These are phyloP conservation scores for Mentha longifolia DNA, from an alignment of 257 asterid genomes.

Conservation along the genomic window DNA sequence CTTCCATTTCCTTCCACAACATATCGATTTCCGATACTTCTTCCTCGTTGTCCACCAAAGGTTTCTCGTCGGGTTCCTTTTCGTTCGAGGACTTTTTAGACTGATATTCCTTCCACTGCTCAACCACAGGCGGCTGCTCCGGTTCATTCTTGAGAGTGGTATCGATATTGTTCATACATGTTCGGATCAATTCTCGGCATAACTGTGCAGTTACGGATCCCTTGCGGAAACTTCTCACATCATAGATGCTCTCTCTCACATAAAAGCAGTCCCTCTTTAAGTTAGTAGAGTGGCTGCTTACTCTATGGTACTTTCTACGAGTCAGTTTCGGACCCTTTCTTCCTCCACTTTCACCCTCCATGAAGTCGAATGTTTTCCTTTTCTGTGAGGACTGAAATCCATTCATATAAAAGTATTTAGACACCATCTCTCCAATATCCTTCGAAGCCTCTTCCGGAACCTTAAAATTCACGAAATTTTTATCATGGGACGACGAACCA, in stretches of 20 bases:
- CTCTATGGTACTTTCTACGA: slow-evolving; percentile 45
- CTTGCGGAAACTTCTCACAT: slow-evolving; percentile 72
- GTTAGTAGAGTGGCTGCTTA: slow-evolving; percentile 35
- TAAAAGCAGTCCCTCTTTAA: slow-evolving; percentile 71
- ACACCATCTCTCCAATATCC: slow-evolving; percentile 56
- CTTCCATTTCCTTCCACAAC: slow-evolving; percentile 97
- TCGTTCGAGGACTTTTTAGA: slow-evolving; percentile 42
- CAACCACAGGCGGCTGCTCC: slow-evolving; percentile 72
- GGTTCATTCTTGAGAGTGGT: slow-evolving; percentile 76
- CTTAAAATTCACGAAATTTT: slow-evolving; percentile 38
- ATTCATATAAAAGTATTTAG: slow-evolving; percentile 58
- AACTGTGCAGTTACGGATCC: slow-evolving; percentile 79
- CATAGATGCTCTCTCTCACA: slow-evolving; percentile 77
- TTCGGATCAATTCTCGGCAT: slow-evolving; percentile 76
- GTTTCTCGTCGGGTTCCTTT: slow-evolving; percentile 45
- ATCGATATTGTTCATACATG: slow-evolving; percentile 88
- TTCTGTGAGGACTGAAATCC: slow-evolving; percentile 48
- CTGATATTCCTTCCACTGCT: slow-evolving; percentile 86
- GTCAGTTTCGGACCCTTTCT: slow-evolving; percentile 41
- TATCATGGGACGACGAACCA: slow-evolving; percentile 33
- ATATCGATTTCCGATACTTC: slow-evolving; percentile 80
- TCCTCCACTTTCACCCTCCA: slow-evolving; percentile 48
- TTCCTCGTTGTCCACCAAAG: slow-evolving; percentile 45
- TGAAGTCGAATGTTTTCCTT: slow-evolving; percentile 54
- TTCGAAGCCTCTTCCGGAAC: slow-evolving; percentile 45